Evolutionary conservation across 106 monocot species (phyloP).

Genomic region (Dendrobium huoshanense): DNA sequence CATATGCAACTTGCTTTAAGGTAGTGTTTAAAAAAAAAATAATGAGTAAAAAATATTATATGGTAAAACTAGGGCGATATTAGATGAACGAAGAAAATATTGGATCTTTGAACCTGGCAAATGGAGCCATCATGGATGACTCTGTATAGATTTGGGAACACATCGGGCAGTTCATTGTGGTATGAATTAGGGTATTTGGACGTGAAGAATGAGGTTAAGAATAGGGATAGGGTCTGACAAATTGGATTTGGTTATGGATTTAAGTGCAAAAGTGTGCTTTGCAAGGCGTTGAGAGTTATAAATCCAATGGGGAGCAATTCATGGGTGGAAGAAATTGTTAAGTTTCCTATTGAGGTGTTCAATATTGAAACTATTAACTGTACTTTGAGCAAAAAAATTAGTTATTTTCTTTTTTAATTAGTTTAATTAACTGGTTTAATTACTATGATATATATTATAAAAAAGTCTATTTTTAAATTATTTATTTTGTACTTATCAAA

Average conservation of each 20-base stretch:
- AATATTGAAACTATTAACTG: too few relatives aligned
- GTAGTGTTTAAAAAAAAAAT: too few relatives aligned
- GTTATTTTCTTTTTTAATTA: too few relatives aligned
- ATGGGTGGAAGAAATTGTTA: background rate
- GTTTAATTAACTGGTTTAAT: too few relatives aligned
- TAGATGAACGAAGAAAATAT: constrained; percentile 32
- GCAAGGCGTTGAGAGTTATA: background rate
- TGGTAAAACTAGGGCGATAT: constrained; percentile 29
- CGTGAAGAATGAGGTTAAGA: background rate
- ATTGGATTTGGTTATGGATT: background rate
- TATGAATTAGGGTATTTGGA: constrained; percentile 14
- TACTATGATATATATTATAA: too few relatives aligned
- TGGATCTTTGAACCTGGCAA: background rate
- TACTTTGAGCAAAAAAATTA: too few relatives aligned
- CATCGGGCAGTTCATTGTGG: constrained; percentile 8
- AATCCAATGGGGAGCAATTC: background rate
- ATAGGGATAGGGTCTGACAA: constrained; percentile 3
- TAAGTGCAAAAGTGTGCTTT: constrained; percentile 7
- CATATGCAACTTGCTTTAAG: too few relatives aligned
- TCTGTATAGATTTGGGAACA: constrained; percentile 9
- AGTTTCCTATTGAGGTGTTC: background rate
- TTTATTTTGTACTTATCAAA: too few relatives aligned
- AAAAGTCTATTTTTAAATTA: too few relatives aligned
- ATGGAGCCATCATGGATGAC: constrained; percentile 19
- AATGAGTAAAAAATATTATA: too few relatives aligned